A percentile compares a stretch with the other conserved stretches of the same genome.
Evolutionary conservation across 805 yeast species (phyloP).

Genomic region (Ogataea haglerorum): DNA sequence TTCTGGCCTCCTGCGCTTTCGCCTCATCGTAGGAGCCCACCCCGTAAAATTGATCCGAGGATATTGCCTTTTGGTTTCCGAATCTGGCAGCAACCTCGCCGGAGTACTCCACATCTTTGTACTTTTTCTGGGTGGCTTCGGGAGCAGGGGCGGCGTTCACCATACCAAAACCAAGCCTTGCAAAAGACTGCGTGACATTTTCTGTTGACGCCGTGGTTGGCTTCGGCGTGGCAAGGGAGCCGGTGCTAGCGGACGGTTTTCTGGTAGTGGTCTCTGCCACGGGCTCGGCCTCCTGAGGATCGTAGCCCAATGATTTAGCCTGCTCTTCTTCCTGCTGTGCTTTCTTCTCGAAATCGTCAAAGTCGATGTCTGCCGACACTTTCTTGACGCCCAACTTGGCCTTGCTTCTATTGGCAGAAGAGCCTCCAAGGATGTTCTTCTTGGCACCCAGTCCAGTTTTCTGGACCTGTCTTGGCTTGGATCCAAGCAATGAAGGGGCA

Average conservation of each 20-base stretch:
- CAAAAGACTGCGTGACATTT: slow-evolving; percentile 65
- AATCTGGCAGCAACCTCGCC: slow-evolving; percentile 75
- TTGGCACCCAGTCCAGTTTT: slow-evolving; percentile 20
- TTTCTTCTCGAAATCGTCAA: slow-evolving; percentile 63
- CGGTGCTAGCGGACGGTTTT: slow-evolving; percentile 14
- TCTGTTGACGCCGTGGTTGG: slow-evolving; percentile 30
- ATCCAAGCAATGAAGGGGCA: slow-evolving; percentile 19
- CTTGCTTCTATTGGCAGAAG: slow-evolving; percentile 52
- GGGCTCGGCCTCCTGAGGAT: slow-evolving; percentile 33
- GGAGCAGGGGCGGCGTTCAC: slow-evolving; percentile 54
- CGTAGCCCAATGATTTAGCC: slow-evolving; percentile 51
- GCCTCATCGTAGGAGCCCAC: slow-evolving; percentile 77
- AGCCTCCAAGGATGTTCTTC: slow-evolving; percentile 37
- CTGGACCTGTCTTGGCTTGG: slow-evolving; percentile 34
- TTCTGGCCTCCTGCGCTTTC: slow-evolving; percentile 73
- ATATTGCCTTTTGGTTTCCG: slow-evolving; percentile 89
- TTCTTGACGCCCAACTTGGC: slow-evolving; percentile 60
- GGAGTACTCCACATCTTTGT: slow-evolving; percentile 49
- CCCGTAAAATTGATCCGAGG: slow-evolving; percentile 93
- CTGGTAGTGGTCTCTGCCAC: slow-evolving; percentile 16
- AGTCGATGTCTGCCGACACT: slow-evolving; percentile 48
- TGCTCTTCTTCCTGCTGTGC: slow-evolving; percentile 83
- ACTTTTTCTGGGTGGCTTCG: slow-evolving; percentile 22
- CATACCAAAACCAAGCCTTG: slow-evolving; percentile 90
- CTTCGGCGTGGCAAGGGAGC: slow-evolving; percentile 18